A percentile compares a stretch with the other conserved stretches of the same genome.
Evolutionary conservation across 2,329 filamentous ascomycete genomes (phyloP).

Genomic region (Phialemoniopsis sp.): DNA sequence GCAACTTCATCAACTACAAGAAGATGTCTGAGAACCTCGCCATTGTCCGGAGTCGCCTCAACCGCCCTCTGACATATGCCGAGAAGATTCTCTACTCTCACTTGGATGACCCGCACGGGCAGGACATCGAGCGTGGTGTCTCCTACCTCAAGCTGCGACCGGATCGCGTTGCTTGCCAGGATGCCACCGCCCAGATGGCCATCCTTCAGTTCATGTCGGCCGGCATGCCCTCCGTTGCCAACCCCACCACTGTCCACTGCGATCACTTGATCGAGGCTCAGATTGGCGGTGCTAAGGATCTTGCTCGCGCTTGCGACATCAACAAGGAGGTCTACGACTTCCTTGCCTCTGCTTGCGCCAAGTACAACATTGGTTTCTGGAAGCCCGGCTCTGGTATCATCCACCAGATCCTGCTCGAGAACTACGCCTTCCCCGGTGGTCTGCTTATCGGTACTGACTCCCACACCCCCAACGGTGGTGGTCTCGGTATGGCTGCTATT

Average conservation of each 20-base stretch:
- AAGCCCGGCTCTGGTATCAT: constrained; percentile 98
- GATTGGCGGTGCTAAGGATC: constrained; percentile 87
- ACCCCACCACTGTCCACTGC: constrained; percentile 94
- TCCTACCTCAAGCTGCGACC: constrained; percentile 97
- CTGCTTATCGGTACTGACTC: constrained; percentile 93
- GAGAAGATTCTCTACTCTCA: constrained; percentile 99
- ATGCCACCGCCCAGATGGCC: constrained; percentile 99
- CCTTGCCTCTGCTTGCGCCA: constrained; percentile 86
- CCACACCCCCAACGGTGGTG: constrained; percentile 95
- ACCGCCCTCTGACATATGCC: constrained; percentile 88
- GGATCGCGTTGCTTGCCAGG: constrained; percentile 97
- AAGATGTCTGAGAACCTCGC: constrained; percentile 98
- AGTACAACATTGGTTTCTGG: constrained; percentile 99
- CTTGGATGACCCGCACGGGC: constrained; percentile 91
- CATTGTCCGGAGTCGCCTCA: constrained; percentile 84
- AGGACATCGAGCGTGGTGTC: constrained; percentile 92
- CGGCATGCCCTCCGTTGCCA: constrained; percentile 91
- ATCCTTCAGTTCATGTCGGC: constrained; percentile 99
- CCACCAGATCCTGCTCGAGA: constrained; percentile 97
- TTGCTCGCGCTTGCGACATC: constrained; percentile 83
- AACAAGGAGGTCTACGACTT: constrained; percentile 99
- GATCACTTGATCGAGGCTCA: constrained; percentile 99
- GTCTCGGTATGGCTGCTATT: constrained; percentile 90
- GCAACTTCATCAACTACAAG: constrained; percentile 98
- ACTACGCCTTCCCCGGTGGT: constrained; percentile 98